Evolutionary conservation across 2,329 filamentous ascomycete genomes (phyloP).

Genomic region (Cladosporium austrohemisphaericum): DNA sequence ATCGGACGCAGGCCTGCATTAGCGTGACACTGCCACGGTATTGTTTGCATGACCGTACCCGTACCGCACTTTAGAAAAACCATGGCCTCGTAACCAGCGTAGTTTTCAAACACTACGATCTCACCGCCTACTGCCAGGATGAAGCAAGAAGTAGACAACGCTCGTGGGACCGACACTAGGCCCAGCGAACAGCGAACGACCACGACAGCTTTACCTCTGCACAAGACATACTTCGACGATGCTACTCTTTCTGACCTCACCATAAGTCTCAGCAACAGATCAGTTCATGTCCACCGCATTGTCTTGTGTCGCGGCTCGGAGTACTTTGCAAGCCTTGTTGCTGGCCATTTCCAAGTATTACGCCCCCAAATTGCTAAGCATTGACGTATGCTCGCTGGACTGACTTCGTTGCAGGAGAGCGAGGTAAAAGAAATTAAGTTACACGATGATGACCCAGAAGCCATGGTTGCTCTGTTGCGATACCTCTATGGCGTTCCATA

Average conservation of each 20-base stretch:
- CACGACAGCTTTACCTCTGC: neutral
- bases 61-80: too few relatives aligned
- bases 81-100: too few relatives aligned
- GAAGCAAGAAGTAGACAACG: too few relatives aligned
- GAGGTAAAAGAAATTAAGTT: neutral
- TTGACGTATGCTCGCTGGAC: neutral
- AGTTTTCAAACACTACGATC: too few relatives aligned
- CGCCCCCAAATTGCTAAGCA: neutral
- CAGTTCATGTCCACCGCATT: neutral
- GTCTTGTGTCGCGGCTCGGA: conserved; percentile 6
- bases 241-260: conserved; percentile 3
- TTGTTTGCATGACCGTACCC: too few relatives aligned
- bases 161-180: neutral
- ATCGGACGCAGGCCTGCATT: too few relatives aligned
- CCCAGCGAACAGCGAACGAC: neutral
- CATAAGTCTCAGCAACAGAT: neutral
- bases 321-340: conserved; percentile 2
- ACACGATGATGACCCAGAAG: conserved; percentile 1
- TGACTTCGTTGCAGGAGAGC: neutral
- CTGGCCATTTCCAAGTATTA: neutral
- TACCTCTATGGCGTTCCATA: conserved; percentile 4
- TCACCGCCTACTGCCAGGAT: too few relatives aligned
- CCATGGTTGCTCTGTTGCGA: neutral
- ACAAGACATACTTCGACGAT: conserved; percentile 3
- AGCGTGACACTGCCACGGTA: too few relatives aligned